Evolutionary conservation across 2,329 filamentous ascomycete species (phyloP), one percentile per base, ranked within the genome.

Genomic region (Cadophora malorum): DNA sequence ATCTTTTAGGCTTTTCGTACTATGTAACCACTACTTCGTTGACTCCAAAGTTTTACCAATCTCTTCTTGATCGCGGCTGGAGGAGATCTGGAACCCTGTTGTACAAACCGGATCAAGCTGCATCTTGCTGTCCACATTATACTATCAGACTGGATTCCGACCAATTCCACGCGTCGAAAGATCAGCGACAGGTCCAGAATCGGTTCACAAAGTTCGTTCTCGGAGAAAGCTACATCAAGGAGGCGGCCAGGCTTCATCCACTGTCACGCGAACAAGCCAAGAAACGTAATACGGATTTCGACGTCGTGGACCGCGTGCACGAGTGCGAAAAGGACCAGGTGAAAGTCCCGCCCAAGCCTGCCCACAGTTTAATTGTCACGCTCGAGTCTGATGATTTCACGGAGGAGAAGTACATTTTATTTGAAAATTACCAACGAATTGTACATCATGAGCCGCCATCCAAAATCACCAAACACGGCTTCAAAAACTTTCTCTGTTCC

Each of bases 51-150:
- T 88, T 92, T 74, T 96, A 96, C 74, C 90, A 95, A 77, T 81
- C 78, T 53, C 82, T 96, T 47, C 81, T 95, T 55, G 87, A 94
- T 78, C 87, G 91, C 71, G 91, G 90, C 70, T 96, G 91, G 91
- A 90, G 92, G 78, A 86, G 91, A 70, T 94, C 89, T 47, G 89
- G 86, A 19, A 87, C 81, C 33, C 82, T 93, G 9, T 82, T 96
- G 60, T 96, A 96, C 79, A 88, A 92, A 69, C 92, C 92, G 16
- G 91, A 96, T 78, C 41, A 45, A 45, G 12, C 89, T 93, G 74
- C 85, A 86, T 92, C 93, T 70, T 99, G 96, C 76, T 99, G 96
- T 79, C 94, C 94, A 55, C 94, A 97, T 76, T 98, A 95, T 78
- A 94, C 91, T 0, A 89, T 96, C 64, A 88, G 91, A 58, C 83